These are phyloP conservation scores for Zygotorulaspora florentina DNA, from an alignment of 805 yeast species.

Conservation along the genomic window DNA sequence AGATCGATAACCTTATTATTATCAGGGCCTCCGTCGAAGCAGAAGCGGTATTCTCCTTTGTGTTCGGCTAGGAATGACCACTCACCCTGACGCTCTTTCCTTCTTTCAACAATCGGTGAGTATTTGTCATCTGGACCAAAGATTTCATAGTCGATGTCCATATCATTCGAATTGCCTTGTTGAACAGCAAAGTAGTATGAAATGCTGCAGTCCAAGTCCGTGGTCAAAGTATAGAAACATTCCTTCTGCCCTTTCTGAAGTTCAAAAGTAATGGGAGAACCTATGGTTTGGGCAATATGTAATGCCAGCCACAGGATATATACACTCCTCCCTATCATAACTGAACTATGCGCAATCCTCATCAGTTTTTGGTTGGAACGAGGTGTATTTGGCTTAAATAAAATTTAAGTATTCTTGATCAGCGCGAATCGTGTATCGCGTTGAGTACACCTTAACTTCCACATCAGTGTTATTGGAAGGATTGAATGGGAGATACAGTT, in stretches of 20 bases:
- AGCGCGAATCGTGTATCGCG: too few species aligned
- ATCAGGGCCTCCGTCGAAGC: constrained; percentile 80
- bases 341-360: not conserved
- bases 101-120: constrained; percentile 44
- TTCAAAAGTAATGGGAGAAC: constrained; percentile 31
- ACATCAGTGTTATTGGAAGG: too few species aligned
- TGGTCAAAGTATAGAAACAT: constrained; percentile 27
- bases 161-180: constrained; percentile 23
- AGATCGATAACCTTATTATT: constrained; percentile 81
- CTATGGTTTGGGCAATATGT: not conserved
- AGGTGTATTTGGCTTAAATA: too few species aligned
- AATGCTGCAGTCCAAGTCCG: constrained; percentile 64
- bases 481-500: too few species aligned
- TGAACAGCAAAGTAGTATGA: constrained; percentile 34
- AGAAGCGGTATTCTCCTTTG: constrained; percentile 80
- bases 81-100: constrained; percentile 74
- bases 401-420: too few species aligned
- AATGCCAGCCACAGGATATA: not conserved
- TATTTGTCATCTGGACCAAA: constrained; percentile 28
- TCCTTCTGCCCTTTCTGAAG: constrained; percentile 22
- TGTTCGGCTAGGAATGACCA: constrained; percentile 61
- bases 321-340: not conserved
- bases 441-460: too few species aligned
- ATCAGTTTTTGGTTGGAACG: not conserved
- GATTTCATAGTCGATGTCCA: constrained; percentile 34